Evolutionary conservation across 441 rosid species (phyloP).

Genomic region (Brassica balearica): DNA sequence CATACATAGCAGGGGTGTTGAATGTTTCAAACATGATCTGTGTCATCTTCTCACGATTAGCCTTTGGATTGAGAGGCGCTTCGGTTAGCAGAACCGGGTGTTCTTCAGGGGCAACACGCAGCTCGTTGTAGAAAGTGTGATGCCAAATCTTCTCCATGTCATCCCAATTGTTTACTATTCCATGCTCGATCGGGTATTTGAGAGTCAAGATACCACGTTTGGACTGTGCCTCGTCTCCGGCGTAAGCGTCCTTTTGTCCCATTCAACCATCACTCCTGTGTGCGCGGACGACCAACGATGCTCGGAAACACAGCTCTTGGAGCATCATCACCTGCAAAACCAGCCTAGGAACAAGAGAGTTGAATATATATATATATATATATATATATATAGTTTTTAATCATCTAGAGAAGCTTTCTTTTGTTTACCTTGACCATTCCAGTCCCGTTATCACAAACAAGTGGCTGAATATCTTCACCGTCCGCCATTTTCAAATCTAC

Average conservation of each 20-base stretch:
- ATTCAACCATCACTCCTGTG: no score
- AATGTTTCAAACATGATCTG: constrained; percentile 52
- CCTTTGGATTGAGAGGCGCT: constrained; percentile 51
- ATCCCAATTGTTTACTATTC: no score
- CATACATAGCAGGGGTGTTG: constrained; percentile 51
- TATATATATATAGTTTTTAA: no score
- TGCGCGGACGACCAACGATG: no score
- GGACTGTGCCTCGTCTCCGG: no score
- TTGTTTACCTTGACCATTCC: constrained; percentile 12
- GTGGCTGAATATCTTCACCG: constrained; percentile 15
- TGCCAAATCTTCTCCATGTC: constrained; percentile 52
- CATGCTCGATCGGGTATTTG: no score
- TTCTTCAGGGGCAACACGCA: constrained; percentile 51
- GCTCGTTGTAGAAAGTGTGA: constrained; percentile 53
- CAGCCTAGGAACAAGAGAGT: no score
- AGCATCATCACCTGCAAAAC: no score
- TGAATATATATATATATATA: no score
- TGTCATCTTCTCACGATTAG: constrained; percentile 53
- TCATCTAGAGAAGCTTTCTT: neutral
- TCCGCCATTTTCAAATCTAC: constrained; percentile 13
- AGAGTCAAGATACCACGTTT: no score
- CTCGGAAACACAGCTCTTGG: no score
- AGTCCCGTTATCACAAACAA: constrained; percentile 5
- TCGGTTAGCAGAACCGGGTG: constrained; percentile 51
- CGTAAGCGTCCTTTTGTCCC: no score